Conservation (phyloP, 148 eudicot species). For the Salicornia ramosissima region DNA sequence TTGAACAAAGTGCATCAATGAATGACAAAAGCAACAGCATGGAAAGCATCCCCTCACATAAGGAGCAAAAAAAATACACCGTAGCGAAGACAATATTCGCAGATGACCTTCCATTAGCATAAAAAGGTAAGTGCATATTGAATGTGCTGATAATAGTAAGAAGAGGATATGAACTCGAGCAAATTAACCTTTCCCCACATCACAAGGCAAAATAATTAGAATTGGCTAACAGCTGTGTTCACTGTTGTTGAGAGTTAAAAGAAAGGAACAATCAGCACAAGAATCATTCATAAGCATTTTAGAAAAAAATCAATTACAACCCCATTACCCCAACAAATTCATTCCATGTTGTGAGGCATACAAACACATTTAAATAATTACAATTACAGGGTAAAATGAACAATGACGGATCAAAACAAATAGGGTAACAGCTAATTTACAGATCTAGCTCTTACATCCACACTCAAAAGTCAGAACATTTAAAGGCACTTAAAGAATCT, state of each 20-base stretch:
- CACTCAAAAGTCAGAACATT: no score
- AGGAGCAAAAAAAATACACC: neutral
- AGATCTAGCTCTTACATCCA: neutral
- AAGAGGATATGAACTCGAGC: no score
- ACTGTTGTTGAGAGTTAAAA: no score
- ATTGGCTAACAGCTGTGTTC: no score
- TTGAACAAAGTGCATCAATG: neutral
- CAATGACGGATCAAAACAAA: no score
- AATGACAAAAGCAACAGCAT: conserved; percentile 3
- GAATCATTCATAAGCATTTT: no score
- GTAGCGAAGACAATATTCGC: conserved; percentile 9
- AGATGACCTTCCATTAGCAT: conserved; percentile 29
- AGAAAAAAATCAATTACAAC: no score
- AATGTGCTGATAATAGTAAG: neutral
- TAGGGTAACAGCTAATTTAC: neutral
- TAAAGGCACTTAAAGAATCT: no score
- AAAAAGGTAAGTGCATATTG: neutral
- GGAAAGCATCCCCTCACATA: conserved; percentile 12
- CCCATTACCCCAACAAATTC: neutral
- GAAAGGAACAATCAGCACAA: no score
- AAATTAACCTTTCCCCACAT: no score
- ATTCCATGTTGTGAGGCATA: neutral
- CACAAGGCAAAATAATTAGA: no score
- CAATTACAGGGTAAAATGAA: neutral
- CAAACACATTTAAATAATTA: neutral